These are phyloP conservation scores for Hypoxylon sp. DNA, from an alignment of 2,329 filamentous ascomycete genomes.

Conservation along the genomic window DNA sequence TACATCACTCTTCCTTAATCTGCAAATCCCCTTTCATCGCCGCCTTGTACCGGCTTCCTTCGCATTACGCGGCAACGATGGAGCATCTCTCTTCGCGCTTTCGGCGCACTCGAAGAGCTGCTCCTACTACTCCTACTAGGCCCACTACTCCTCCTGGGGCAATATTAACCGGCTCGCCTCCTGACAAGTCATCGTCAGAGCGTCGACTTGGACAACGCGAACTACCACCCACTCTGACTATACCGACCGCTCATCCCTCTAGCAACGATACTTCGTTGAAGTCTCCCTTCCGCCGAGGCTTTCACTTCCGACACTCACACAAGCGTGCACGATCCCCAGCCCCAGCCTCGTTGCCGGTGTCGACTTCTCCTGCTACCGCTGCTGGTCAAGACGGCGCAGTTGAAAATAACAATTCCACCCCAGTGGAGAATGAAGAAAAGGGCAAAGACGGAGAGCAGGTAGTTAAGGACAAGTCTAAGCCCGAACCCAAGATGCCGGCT, in stretches of 20 bases:
- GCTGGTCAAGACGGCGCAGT: conserved; percentile 56
- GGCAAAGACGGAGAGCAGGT: conserved; percentile 50
- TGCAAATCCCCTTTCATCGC: not conserved
- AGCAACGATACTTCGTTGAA: conserved; percentile 41
- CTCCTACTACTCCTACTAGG: conserved; percentile 26
- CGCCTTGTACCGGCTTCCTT: not conserved
- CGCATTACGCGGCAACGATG: conserved; percentile 35
- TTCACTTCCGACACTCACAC: conserved; percentile 59
- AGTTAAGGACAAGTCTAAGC: conserved; percentile 41
- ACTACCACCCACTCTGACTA: conserved; percentile 46
- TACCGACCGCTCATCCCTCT: conserved; percentile 48
- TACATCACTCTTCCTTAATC: not conserved
- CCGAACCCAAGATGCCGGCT: conserved; percentile 58
- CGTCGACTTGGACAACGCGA: conserved; percentile 31
- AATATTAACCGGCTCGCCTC: conserved; percentile 32
- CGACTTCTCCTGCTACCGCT: conserved; percentile 48
- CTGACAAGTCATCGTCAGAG: conserved; percentile 36
- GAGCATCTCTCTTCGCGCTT: conserved; percentile 51
- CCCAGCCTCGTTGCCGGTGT: conserved; percentile 43
- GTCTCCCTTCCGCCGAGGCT: conserved; percentile 60
- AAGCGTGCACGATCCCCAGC: conserved; percentile 63
- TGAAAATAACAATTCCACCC: conserved; percentile 42
- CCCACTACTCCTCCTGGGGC: conserved; percentile 19
- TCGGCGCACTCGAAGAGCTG: conserved; percentile 45
- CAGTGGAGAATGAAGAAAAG: conserved; percentile 45